Percentiles rank a stretch among this genome's conserved stretches.
Evolutionary conservation across 257 asterid genomes (phyloP).

Genomic region (Solanum virginianum): DNA sequence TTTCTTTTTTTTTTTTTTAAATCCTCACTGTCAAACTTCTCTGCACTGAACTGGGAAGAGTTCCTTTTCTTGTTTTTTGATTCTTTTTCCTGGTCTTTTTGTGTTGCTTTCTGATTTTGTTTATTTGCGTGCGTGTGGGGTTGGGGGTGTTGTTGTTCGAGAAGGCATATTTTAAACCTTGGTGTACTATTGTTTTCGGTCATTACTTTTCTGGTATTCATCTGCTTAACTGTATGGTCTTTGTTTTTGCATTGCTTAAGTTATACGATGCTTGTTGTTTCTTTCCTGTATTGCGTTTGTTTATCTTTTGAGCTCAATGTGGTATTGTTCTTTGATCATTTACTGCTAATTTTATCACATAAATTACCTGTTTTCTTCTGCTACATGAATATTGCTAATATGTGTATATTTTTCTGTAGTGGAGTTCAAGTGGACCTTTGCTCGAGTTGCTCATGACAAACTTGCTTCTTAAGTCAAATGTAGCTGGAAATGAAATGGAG

Average conservation of each 20-base stretch:
- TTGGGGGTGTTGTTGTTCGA: not conserved
- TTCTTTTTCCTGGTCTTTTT: not conserved
- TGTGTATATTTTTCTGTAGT: conserved; percentile 18
- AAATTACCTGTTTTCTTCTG: not conserved
- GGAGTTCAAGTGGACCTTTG: conserved; percentile 79
- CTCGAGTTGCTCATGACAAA: conserved; percentile 56
- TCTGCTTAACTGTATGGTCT: not conserved
- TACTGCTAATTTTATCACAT: not conserved
- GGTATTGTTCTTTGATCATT: not conserved
- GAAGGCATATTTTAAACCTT: not conserved
- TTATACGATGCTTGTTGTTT: not conserved
- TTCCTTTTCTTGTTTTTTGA: not conserved
- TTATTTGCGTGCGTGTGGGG: not conserved
- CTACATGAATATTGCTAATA: not conserved
- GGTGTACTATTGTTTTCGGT: not conserved
- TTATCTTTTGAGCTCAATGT: not conserved
- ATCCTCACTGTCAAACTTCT: not conserved
- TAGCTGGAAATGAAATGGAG: conserved; percentile 38
- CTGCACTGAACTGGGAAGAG: not conserved
- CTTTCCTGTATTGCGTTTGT: not conserved
- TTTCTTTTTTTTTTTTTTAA: not conserved
- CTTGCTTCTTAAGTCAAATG: conserved; percentile 21
- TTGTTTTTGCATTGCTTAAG: not conserved
- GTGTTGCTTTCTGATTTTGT: not conserved
- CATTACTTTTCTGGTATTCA: not conserved